Percentiles rank a stretch among this genome's conserved stretches.
Conservation (phyloP, 805 yeast genomes). For the Candida awuae region DNA sequence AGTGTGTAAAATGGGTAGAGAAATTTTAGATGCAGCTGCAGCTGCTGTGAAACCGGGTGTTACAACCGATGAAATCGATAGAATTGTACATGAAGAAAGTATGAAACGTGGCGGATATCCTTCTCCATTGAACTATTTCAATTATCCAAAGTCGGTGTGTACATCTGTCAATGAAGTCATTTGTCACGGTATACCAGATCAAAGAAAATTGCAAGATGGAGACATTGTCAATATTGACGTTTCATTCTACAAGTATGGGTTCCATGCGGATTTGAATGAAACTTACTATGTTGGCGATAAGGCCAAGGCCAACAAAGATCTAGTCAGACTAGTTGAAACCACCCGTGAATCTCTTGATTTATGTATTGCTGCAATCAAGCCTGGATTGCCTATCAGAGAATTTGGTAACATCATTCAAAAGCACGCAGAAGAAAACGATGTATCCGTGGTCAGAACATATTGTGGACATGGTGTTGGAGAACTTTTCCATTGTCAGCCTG, state of each 20-base stretch:
- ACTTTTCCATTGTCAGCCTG: conserved; percentile 87
- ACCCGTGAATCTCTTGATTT: conserved; percentile 79
- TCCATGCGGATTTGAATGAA: conserved; percentile 92
- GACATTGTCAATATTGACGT: conserved; percentile 91
- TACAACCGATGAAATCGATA: conserved; percentile 89
- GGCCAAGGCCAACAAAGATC: conserved; percentile 67
- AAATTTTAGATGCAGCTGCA: conserved; percentile 83
- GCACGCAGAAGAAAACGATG: conserved; percentile 68
- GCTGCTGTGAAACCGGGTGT: conserved; percentile 77
- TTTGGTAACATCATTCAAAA: conserved; percentile 83
- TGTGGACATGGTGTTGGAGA: conserved; percentile 91
- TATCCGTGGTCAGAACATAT: conserved; percentile 83
- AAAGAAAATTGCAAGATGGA: conserved; percentile 80
- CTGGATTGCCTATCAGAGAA: conserved; percentile 82
- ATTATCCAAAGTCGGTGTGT: conserved; percentile 87
- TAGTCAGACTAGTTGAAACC: conserved; percentile 85
- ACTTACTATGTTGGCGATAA: conserved; percentile 94
- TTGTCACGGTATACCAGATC: conserved; percentile 97
- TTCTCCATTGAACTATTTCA: conserved; percentile 88
- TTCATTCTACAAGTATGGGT: conserved; percentile 75
- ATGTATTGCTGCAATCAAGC: conserved; percentile 81
- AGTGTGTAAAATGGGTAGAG: conserved; percentile 74
- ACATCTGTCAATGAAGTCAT: conserved; percentile 92
- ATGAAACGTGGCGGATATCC: conserved; percentile 88
- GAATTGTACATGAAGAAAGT: conserved; percentile 79